Conservation (phyloP, 805 yeast species). For the Candida sakaeoensis region DNA sequence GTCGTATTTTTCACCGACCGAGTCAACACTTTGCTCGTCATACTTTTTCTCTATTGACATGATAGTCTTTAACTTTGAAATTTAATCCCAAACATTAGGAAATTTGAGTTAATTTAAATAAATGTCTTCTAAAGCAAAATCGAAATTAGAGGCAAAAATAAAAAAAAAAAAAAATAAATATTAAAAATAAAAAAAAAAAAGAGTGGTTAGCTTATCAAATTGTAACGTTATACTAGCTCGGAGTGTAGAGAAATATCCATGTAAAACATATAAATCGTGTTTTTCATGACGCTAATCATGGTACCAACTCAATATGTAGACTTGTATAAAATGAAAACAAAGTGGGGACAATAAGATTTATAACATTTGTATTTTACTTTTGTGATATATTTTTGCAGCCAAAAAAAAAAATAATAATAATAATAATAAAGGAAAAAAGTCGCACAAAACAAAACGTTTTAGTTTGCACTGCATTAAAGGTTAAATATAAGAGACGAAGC, state of each 20-base stretch:
- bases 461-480: neutral
- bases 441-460: neutral
- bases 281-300: too few relatives aligned
- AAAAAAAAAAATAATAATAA: too few relatives aligned
- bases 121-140: neutral
- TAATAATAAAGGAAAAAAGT: neutral
- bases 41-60: constrained; percentile 2
- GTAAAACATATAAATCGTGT: too few relatives aligned
- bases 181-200: too few relatives aligned
- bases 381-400: neutral
- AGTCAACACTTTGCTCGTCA: constrained; percentile 6
- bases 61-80: too few relatives aligned
- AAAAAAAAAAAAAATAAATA: too few relatives aligned
- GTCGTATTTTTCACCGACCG: constrained; percentile 5
- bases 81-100: neutral
- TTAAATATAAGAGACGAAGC: neutral
- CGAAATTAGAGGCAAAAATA: too few relatives aligned
- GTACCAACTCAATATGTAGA: too few relatives aligned
- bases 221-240: neutral
- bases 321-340: too few relatives aligned
- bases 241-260: too few relatives aligned
- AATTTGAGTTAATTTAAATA: neutral
- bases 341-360: neutral
- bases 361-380: neutral
- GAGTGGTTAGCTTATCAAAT: neutral